Percentiles rank a stretch among this genome's conserved stretches.
phyloP scores from a whole-genome alignment of 2,329 filamentous ascomycete genomes.

The Diplodia mutila region DNA sequence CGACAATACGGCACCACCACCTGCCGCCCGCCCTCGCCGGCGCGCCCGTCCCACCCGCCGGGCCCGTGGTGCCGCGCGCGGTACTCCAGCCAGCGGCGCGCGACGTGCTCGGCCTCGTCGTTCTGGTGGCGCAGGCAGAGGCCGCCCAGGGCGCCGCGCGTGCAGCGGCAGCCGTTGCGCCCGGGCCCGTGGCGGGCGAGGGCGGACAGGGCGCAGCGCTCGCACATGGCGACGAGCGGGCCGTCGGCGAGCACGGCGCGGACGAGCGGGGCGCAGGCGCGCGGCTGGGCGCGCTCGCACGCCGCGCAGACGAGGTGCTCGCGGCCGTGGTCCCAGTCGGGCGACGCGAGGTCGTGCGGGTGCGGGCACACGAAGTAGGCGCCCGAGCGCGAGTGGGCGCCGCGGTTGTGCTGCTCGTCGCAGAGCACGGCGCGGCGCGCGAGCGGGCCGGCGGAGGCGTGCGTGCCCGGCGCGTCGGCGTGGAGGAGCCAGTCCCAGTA shows the following conservation, averaged over 20 bases:
- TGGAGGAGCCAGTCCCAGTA: not conserved
- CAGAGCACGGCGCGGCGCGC: not conserved
- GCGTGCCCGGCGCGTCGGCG: not conserved
- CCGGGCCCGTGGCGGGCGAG: not conserved
- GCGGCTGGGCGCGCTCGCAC: not conserved
- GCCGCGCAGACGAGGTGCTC: not conserved
- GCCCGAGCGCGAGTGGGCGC: not conserved
- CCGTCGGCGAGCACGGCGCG: not conserved
- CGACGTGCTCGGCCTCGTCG: not conserved
- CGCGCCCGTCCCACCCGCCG: not conserved
- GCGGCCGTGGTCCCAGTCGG: not conserved
- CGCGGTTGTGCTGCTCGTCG: constrained; percentile 7
- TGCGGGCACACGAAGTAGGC: not conserved
- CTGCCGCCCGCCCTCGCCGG: not conserved
- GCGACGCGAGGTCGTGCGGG: not conserved
- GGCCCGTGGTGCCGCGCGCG: not conserved
- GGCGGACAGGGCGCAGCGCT: not conserved
- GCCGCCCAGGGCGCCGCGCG: not conserved
- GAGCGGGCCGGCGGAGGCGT: not conserved
- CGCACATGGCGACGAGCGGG: not conserved
- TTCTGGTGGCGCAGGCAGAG: not conserved
- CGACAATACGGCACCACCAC: not conserved
- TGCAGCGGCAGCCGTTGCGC: not conserved
- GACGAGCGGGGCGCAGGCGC: not conserved
- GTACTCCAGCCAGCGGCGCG: not conserved